Conservation (phyloP, 768 basidiomycete genomes). For the Pleurotus eryngii region DNA sequence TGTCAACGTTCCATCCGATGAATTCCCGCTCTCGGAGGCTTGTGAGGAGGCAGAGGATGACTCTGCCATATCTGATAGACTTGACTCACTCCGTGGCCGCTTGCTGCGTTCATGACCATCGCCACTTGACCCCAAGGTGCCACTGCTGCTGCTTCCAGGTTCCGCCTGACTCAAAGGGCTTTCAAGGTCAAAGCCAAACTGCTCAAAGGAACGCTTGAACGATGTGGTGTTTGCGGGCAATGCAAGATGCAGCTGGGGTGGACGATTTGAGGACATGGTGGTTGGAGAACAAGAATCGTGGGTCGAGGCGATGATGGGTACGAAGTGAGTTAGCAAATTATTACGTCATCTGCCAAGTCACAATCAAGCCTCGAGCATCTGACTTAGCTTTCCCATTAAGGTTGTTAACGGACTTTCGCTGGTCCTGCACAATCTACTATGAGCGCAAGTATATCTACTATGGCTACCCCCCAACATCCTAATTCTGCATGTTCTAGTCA, state of each 20-base stretch:
- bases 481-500: not conserved
- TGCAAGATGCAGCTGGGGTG: constrained; percentile 53
- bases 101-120: constrained; percentile 52
- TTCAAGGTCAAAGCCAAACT: constrained; percentile 56
- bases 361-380: not conserved
- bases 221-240: constrained; percentile 47
- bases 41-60: constrained; percentile 27
- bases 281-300: constrained; percentile 9
- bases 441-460: not conserved
- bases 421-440: not conserved
- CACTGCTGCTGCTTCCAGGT: constrained; percentile 21
- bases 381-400: not conserved
- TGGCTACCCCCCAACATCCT: not conserved
- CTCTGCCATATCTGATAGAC: constrained; percentile 34
- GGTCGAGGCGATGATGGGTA: not conserved
- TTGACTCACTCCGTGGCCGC: constrained; percentile 53
- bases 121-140: constrained; percentile 12
- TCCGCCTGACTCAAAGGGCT: constrained; percentile 31
- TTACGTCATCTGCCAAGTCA: no score
- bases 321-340: no score
- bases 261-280: constrained; percentile 38
- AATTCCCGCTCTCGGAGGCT: constrained; percentile 28
- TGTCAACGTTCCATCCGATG: constrained; percentile 9
- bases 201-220: constrained; percentile 60
- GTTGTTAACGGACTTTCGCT: not conserved